These are phyloP conservation scores for Zygotorulaspora sp. DNA, from an alignment of 805 yeast species.

Conservation along the genomic window DNA sequence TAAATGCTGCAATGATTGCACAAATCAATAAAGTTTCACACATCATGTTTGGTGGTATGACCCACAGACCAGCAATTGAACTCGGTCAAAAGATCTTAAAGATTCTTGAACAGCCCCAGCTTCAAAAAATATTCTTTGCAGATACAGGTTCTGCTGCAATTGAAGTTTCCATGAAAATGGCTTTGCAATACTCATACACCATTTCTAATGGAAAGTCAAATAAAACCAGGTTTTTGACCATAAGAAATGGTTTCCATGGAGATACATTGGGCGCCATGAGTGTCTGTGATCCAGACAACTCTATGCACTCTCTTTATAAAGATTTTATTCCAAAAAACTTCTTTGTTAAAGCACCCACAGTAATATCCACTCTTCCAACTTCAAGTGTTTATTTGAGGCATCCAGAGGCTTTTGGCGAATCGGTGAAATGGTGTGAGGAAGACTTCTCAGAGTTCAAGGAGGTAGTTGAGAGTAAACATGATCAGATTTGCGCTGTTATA, in stretches of 20 bases:
- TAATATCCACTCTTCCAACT: constrained; percentile 17
- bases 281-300: constrained; percentile 35
- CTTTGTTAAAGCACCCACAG: constrained; percentile 31
- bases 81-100: constrained; percentile 32
- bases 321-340: constrained; percentile 30
- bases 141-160: constrained; percentile 36
- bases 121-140: constrained; percentile 24
- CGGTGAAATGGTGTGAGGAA: constrained; percentile 19
- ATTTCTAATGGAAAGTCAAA: constrained; percentile 18
- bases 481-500: constrained; percentile 36
- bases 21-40: constrained; percentile 34
- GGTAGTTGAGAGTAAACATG: constrained; percentile 28
- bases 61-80: constrained; percentile 32
- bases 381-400: constrained; percentile 7
- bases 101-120: constrained; percentile 28
- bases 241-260: constrained; percentile 38
- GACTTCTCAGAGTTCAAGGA: constrained; percentile 30
- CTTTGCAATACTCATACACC: constrained; percentile 32
- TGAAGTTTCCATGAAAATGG: constrained; percentile 39
- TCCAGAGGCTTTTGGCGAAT: constrained; percentile 4
- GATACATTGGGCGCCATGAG: constrained; percentile 40
- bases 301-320: constrained; percentile 34
- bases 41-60: constrained; percentile 31
- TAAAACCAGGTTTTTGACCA: constrained; percentile 33
- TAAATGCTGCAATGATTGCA: constrained; percentile 31